Evolutionary conservation across 345 rosid genomes (phyloP), one percentile per base, ranked within the genome.

Genomic region (Acer yangbiense): DNA sequence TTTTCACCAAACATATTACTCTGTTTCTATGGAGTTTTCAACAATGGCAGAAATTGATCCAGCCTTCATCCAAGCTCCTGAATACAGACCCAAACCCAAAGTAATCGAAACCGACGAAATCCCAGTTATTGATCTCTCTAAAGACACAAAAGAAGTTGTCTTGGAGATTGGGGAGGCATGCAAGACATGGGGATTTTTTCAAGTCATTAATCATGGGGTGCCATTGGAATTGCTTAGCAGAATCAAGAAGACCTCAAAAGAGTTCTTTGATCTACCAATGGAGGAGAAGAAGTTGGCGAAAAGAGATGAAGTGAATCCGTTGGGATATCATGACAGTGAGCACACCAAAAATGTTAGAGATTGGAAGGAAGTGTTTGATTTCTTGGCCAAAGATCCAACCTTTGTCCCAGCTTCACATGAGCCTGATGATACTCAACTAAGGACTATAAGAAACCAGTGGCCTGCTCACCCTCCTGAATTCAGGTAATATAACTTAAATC

Each of bases 341-440:
- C 97, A 91, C 76, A 95, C 99, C 9, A 95, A 95, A 82, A 95
- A 93, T 79, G 92, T 95, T 79, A 85, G 93, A 74, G 98, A 95
- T 65, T 95, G 99, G 99, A 95, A 92, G 81, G 98, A 95, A 70
- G 86, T 93, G 6, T 90, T 93, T 61, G 99, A 95, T 65, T 90
- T 89, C 69, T 73, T 84, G 69, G 80, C 88, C 69, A 79, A 85
- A 54, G 97, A 91, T 21, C 91, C 95, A 4, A 85, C 89, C 9
- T 25, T 86, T 2, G 73, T 87, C 64, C 97, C 99, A 18, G 95
- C 94, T 43, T 85, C 92, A 4, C 64, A 79, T 9, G 90, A 87
- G 20, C 89, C 86, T 41, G 82, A 83, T 77, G 92, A 87, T 65
- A 21, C 81, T 69, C 85, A 88, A 48, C 76, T 87, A 7, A 87